Conservation (phyloP, 2,329 filamentous ascomycete species). For the Diplodia seriata region DNA sequence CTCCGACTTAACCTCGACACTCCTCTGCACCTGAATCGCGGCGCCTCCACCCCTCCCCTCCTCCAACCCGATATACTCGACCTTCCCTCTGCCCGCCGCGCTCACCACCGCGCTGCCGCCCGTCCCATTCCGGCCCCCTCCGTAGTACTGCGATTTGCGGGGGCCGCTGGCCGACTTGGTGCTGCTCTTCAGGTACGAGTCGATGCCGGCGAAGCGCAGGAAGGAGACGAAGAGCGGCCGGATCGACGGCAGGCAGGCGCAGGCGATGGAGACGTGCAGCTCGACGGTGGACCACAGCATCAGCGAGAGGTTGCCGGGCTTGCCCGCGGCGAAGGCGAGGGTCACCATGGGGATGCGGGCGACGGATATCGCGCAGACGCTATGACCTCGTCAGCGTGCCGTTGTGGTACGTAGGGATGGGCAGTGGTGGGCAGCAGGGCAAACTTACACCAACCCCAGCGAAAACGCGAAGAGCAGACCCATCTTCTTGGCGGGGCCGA, state of each 20-base stretch:
- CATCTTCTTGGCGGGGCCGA: constrained; percentile 3
- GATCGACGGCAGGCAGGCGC: constrained; percentile 46
- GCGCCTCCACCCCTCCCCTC: background rate
- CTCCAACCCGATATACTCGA: constrained; percentile 19
- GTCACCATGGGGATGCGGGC: constrained; percentile 38
- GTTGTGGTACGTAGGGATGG: background rate
- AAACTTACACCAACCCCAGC: constrained; percentile 13
- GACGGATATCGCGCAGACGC: constrained; percentile 41
- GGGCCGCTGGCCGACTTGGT: background rate
- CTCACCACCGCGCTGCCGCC: background rate
- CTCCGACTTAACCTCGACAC: constrained; percentile 18
- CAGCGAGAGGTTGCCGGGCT: constrained; percentile 10
- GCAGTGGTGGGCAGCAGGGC: background rate
- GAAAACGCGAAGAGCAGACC: constrained; percentile 14
- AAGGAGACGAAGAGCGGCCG: constrained; percentile 42
- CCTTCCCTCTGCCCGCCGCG: background rate
- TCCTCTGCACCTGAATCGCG: constrained; percentile 11
- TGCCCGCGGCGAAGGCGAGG: constrained; percentile 6
- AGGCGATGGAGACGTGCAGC: constrained; percentile 44
- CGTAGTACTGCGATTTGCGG: background rate
- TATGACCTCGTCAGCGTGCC: constrained; percentile 3
- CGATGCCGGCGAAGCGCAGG: constrained; percentile 46
- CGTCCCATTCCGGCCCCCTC: background rate
- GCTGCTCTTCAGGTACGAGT: constrained; percentile 7
- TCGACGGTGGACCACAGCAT: constrained; percentile 42